Evolutionary conservation across 108 stramenopile genomes (phyloP).

Genomic region (Pseudonitzschia delicatissima): DNA sequence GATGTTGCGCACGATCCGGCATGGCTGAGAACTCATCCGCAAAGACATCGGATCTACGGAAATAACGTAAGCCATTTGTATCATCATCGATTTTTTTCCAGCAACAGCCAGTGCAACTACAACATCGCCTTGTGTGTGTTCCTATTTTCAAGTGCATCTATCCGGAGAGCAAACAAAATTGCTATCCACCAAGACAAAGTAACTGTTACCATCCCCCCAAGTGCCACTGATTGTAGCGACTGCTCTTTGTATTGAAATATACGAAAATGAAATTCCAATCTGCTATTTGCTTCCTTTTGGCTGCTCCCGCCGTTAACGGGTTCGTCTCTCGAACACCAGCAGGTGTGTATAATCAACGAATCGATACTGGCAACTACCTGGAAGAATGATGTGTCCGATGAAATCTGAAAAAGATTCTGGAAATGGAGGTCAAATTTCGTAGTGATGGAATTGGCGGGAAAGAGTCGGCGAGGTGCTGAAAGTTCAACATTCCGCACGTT

Average conservation of each 20-base stretch:
- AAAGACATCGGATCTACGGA: no score
- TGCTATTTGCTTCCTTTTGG: constrained; percentile 23
- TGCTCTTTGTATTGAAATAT: neutral
- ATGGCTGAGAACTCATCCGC: no score
- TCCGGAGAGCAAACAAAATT: no score
- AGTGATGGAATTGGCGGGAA: neutral
- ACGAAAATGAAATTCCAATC: constrained; percentile 40
- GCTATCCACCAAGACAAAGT: no score
- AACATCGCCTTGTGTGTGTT: no score
- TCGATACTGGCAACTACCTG: neutral
- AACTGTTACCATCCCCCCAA: no score
- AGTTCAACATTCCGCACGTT: no score
- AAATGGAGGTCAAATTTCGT: neutral
- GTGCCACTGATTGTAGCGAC: neutral
- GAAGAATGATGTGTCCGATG: neutral
- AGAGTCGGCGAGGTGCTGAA: neutral
- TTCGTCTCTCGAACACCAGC: constrained; percentile 10
- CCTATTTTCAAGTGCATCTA: no score
- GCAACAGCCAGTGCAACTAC: no score
- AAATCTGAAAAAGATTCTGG: neutral
- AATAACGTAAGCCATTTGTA: no score
- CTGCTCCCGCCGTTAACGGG: constrained; percentile 9
- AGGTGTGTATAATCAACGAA: constrained; percentile 18
- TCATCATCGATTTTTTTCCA: no score
- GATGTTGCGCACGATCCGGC: no score